Percentiles rank a stretch among this genome's conserved stretches.
Conservation (phyloP, 441 rosid genomes). For the Macaranga tanarius region DNA sequence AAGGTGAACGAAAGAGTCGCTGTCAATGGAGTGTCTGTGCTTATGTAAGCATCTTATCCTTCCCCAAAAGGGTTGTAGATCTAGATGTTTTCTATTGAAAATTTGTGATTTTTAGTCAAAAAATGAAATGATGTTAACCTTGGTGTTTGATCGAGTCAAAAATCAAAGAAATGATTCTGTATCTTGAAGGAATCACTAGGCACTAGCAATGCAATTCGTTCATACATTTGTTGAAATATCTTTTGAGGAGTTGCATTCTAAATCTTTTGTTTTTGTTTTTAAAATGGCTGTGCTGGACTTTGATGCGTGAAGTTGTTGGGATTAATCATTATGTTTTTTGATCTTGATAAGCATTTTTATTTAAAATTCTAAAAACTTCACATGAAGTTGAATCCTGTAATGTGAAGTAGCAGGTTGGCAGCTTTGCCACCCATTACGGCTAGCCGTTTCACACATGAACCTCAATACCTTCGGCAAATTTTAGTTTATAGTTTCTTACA, state of each 20-base stretch:
- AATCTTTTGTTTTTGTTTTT: too few species aligned
- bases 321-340: neutral
- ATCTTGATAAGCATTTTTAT: neutral
- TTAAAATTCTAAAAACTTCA: neutral
- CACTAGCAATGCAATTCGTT: neutral
- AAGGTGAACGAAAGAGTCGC: neutral
- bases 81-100: conserved; percentile 18
- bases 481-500: neutral
- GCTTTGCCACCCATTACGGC: conserved; percentile 8
- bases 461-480: neutral
- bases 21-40: conserved; percentile 15
- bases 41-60: conserved; percentile 32
- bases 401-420: conserved; percentile 14
- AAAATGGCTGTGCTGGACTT: neutral
- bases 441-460: conserved; percentile 14
- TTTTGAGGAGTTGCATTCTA: neutral
- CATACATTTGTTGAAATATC: neutral
- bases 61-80: conserved; percentile 20
- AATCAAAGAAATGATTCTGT: conserved; percentile 14
- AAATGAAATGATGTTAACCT: conserved; percentile 19
- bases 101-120: conserved; percentile 10
- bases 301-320: too few species aligned
- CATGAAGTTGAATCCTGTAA: conserved; percentile 20
- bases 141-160: conserved; percentile 26
- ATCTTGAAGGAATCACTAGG: conserved; percentile 1